Percentiles rank a stretch among this genome's conserved stretches.
These are phyloP conservation scores for Secale cereale DNA, from an alignment of 176 grass and related monocot species.

Conservation along the genomic window DNA sequence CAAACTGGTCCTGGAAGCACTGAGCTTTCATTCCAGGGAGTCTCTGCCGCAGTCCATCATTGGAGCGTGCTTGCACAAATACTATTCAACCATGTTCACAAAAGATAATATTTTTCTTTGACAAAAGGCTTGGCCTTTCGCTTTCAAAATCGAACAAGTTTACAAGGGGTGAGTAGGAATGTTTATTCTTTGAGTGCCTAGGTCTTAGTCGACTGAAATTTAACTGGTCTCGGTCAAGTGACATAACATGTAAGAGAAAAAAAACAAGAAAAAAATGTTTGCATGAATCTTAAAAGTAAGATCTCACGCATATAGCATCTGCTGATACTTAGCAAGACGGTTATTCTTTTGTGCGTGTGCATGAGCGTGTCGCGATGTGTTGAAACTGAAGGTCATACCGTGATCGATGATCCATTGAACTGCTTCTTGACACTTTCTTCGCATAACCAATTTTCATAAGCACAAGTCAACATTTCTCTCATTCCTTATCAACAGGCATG, in stretches of 20 bases:
- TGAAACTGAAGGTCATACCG: neutral
- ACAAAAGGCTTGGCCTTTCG: neutral
- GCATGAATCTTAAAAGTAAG: too few relatives aligned
- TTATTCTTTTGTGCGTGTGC: neutral
- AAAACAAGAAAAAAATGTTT: too few relatives aligned
- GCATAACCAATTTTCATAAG: too few relatives aligned
- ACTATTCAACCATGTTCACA: neutral
- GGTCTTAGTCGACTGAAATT: too few relatives aligned
- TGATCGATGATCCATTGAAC: slow-evolving; percentile 2
- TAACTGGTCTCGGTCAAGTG: too few relatives aligned
- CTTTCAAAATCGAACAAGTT: neutral
- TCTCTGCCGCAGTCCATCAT: neutral
- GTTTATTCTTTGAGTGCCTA: too few relatives aligned
- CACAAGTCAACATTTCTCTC: neutral
- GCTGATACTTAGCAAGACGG: too few relatives aligned
- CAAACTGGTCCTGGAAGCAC: neutral
- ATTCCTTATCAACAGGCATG: neutral
- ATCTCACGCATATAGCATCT: too few relatives aligned
- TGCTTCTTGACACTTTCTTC: neutral
- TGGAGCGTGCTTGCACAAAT: neutral
- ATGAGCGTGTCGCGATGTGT: neutral
- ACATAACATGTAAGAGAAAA: too few relatives aligned
- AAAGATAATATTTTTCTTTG: neutral
- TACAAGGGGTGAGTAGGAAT: neutral
- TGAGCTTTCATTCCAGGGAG: neutral